Conservation (phyloP, 345 rosid genomes). For the Gossypium turneri region DNA sequence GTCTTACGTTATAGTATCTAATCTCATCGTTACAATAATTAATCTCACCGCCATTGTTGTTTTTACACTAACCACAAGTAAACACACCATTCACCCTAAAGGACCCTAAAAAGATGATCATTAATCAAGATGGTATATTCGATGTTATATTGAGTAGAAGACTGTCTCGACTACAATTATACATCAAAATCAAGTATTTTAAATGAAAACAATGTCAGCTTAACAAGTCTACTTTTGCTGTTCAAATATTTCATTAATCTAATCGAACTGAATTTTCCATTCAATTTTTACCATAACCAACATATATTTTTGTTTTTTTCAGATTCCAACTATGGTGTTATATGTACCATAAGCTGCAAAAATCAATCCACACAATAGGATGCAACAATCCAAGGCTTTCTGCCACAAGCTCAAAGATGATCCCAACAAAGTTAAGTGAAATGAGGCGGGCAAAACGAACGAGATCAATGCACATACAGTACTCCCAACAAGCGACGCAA, state of each 20-base stretch:
- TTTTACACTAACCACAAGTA: no score
- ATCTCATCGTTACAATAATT: no score
- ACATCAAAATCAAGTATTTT: no score
- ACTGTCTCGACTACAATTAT: no score
- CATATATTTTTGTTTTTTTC: not conserved
- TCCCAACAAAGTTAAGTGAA: slow-evolving; percentile 68
- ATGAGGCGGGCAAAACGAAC: slow-evolving; percentile 56
- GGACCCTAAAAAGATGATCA: no score
- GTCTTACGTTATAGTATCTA: no score
- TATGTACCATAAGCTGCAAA: slow-evolving; percentile 76
- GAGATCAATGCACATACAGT: slow-evolving; percentile 54
- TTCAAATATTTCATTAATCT: not conserved
- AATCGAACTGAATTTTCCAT: not conserved
- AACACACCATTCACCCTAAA: no score
- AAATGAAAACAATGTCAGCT: no score
- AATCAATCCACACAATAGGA: slow-evolving; percentile 56
- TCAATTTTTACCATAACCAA: not conserved
- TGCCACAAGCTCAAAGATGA: slow-evolving; percentile 56
- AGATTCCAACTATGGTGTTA: slow-evolving; percentile 27
- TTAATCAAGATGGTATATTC: no score
- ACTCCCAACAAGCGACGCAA: slow-evolving; percentile 81
- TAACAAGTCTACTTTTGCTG: not conserved
- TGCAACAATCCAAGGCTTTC: slow-evolving; percentile 53
- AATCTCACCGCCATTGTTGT: no score
- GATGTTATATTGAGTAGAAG: no score